Base-by-base conservation (phyloP, 768 basidiomycete genomes). In the Hygrophoropsis aurantiaca region DNA sequence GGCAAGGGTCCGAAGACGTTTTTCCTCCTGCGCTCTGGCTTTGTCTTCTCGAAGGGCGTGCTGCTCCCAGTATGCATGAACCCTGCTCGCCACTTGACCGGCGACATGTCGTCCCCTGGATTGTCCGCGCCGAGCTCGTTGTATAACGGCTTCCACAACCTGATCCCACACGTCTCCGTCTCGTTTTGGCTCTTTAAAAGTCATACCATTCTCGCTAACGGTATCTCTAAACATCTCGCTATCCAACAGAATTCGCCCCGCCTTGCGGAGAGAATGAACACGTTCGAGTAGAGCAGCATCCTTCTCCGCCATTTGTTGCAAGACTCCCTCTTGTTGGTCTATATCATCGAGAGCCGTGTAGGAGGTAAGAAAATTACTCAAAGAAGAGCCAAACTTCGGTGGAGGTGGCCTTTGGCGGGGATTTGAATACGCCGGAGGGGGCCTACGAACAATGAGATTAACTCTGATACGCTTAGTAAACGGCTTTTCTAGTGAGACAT, bases 31-130 rank as follows among this genome's bases (percentile, higher is more conserved):
- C 16, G 65, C 64, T 47, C 66, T 72, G 15, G 75, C 76, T 59
- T 74, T 80, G 24, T 85, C 84, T 46, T 83, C 84, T 58, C 74
- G 80, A 24, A 76, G 73, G 27, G 76, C 82, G 42, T 82, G 73
- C 24, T 69, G 73, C 54, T 88, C 90, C 81, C 90, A 97, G 62
- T 94, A 86, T 18, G 66, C 75, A 52, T 81, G 78, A 15, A 97
- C 67, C 54, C 80, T 80, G 26, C 69, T 72, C 3, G 89, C 85
- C 46, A 93, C 75, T 51, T 73, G 68, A 18, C 66, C 66, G n/a
- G 74, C 84, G 59, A 52, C 70, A 60, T 66, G 73, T 64, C 50
- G 77, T 63, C 59, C 78, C 53, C 52, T 58, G 15, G 51, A 48
- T 3, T 52, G 59, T 8, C 55, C 52, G 19, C 54, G 55, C 34